A percentile compares a stretch with the other conserved stretches of the same genome.
phyloP scores from a whole-genome alignment of 2,329 filamentous ascomycete genomes.

The Ophiostoma triangulosporum region DNA sequence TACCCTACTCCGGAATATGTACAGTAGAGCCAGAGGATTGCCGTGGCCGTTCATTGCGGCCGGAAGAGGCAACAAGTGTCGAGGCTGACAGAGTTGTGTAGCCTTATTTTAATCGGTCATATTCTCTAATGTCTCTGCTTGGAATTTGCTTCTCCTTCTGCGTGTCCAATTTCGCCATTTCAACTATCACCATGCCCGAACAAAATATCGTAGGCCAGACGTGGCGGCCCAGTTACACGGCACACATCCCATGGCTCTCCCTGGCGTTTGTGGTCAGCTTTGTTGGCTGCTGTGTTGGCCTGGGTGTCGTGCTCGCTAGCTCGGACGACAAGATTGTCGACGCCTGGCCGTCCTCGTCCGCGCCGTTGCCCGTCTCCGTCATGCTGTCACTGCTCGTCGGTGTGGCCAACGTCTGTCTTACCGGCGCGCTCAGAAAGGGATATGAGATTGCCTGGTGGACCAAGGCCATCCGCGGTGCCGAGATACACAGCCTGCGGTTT shows the following conservation, averaged over 20 bases:
- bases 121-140: too few relatives aligned
- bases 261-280: neutral
- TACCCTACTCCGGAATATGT: too few relatives aligned
- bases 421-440: neutral
- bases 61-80: too few relatives aligned
- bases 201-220: neutral
- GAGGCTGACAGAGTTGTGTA: too few relatives aligned
- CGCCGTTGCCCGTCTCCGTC: neutral
- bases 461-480: conserved; percentile 4
- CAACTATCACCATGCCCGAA: neutral
- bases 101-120: too few relatives aligned
- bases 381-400: conserved; percentile 2
- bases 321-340: neutral
- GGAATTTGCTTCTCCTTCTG: neutral
- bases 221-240: neutral
- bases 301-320: neutral
- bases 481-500: conserved; percentile 4
- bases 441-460: conserved; percentile 4
- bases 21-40: too few relatives aligned
- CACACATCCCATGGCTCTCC: neutral
- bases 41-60: too few relatives aligned
- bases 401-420: conserved; percentile 3
- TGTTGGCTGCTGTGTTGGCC: neutral
- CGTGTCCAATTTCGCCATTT: neutral
- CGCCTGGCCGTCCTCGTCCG: neutral